Conservation (phyloP, 495 filamentous ascomycete genomes). For the Penicillium egyptiacum region DNA sequence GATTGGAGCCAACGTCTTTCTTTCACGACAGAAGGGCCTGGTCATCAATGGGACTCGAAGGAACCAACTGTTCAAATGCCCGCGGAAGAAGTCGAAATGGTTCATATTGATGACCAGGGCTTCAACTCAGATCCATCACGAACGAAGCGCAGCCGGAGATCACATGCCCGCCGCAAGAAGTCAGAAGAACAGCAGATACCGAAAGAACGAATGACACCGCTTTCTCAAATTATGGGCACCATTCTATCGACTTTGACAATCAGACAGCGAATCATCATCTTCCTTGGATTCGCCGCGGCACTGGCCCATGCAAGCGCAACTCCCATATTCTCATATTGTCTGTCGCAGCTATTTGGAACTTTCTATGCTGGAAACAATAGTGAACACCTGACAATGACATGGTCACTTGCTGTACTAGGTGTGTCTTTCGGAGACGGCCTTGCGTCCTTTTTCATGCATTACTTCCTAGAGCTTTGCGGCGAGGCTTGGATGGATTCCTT, state of each 20-base stretch:
- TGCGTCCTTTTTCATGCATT: slow-evolving; percentile 65
- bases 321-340: slow-evolving; percentile 74
- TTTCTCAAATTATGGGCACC: slow-evolving; percentile 66
- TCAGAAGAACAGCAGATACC: background rate
- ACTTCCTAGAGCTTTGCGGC: slow-evolving; percentile 66
- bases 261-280: slow-evolving; percentile 53
- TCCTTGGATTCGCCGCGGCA: slow-evolving; percentile 61
- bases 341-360: slow-evolving; percentile 69
- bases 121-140: background rate
- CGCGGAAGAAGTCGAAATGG: slow-evolving; percentile 13
- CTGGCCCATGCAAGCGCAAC: slow-evolving; percentile 66
- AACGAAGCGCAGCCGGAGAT: background rate
- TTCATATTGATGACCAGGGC: slow-evolving; percentile 2
- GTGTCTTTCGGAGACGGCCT: slow-evolving; percentile 66
- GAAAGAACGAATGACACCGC: slow-evolving; percentile 18
- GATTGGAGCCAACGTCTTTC: background rate
- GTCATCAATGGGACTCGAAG: background rate
- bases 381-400: slow-evolving; percentile 53
- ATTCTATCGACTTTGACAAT: slow-evolving; percentile 51
- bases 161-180: background rate
- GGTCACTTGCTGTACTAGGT: slow-evolving; percentile 67
- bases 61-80: background rate
- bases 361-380: slow-evolving; percentile 57
- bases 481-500: slow-evolving; percentile 79
- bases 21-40: background rate